A percentile compares a stretch with the other conserved stretches of the same genome.
These are phyloP conservation scores for Globisporangium camurandrum DNA, from an alignment of 352 stramenopile genomes.

Conservation along the genomic window DNA sequence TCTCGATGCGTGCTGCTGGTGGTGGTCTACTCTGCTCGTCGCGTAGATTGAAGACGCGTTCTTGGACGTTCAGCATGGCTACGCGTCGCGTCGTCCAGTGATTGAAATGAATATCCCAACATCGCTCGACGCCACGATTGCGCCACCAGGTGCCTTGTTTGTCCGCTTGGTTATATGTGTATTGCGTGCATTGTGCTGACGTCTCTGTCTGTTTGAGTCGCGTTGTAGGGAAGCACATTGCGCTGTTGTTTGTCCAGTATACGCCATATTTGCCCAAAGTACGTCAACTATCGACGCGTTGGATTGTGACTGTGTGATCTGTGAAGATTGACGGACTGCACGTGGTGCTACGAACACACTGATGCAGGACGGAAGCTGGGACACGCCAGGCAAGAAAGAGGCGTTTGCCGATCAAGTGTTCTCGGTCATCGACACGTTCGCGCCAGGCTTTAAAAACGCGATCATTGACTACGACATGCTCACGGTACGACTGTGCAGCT, in stretches of 20 bases:
- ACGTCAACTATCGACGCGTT: background rate
- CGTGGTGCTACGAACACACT: background rate
- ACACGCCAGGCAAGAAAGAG: constrained; percentile 67
- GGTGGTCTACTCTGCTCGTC: background rate
- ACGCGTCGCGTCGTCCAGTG: constrained; percentile 63
- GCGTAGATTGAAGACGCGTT: constrained; percentile 84
- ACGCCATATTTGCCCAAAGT: constrained; percentile 83
- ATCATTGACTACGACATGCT: constrained; percentile 85
- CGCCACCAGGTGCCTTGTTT: constrained; percentile 39
- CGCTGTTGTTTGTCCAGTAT: constrained; percentile 88
- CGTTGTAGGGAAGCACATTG: constrained; percentile 77
- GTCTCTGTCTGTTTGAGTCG: background rate
- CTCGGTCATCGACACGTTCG: constrained; percentile 81
- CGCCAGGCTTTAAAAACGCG: constrained; percentile 77
- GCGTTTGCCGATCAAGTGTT: constrained; percentile 80
- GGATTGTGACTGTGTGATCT: background rate
- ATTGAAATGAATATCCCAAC: constrained; percentile 91
- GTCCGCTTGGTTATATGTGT: background rate
- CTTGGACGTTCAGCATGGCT: constrained; percentile 66
- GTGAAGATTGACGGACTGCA: too few relatives aligned
- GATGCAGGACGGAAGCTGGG: constrained; percentile 79
- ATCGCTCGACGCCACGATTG: constrained; percentile 71
- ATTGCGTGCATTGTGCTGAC: too few relatives aligned
- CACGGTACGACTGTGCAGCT: constrained; percentile 26
- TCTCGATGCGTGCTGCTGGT: background rate